Base-by-base conservation (phyloP, 2,329 filamentous ascomycete genomes). In the Chaetomium sp. region DNA sequence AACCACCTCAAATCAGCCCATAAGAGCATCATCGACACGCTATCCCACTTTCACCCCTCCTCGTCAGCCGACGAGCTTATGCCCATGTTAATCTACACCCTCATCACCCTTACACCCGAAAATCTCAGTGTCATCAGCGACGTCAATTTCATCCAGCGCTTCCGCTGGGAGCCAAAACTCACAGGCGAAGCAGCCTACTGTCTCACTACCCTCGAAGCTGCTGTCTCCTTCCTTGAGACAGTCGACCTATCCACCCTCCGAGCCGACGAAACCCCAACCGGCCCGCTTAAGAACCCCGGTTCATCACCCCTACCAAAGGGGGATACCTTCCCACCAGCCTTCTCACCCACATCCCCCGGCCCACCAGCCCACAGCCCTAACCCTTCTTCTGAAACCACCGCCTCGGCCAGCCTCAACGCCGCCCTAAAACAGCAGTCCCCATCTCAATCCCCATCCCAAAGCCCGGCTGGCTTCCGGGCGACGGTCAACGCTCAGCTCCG, bases 21-120 rank as follows among this genome's bases (percentile, higher is more conserved):
- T 77, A 96, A 96, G 79, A 90, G 89, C 69, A 98, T 99, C 68
- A 95, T 99, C 57, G 94, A 98, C 75, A 93, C 93, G 1, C 76
- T 89, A 57, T 83, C 86, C 4, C 82, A 87, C 70, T 88, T 89
- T 65, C 86, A 88, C 67, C 86, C 85, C 21, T 88, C 93, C 0
- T 97, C 95, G 0, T 98, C 95, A 0, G 95, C 95, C 2, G 95
- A 99, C 74, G 95, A 98, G 78, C 96, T 99, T 62, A 88, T 99
- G 75, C 95, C 95, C 0, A 97, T 96, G 76, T 84, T 99, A 68
- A 99, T 99, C 67, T 99, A 96, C 79, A 92, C 93, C 0, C 85
- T 99, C 66, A 96, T 99, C 74, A 97, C 93, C 2, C 89, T 93
- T 53, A 90, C 92, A 0, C 90, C 93, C 0, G 91, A 95, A 76